Conservation (phyloP, 2,329 filamentous ascomycete species). For the Aspergillus melleus region DNA sequence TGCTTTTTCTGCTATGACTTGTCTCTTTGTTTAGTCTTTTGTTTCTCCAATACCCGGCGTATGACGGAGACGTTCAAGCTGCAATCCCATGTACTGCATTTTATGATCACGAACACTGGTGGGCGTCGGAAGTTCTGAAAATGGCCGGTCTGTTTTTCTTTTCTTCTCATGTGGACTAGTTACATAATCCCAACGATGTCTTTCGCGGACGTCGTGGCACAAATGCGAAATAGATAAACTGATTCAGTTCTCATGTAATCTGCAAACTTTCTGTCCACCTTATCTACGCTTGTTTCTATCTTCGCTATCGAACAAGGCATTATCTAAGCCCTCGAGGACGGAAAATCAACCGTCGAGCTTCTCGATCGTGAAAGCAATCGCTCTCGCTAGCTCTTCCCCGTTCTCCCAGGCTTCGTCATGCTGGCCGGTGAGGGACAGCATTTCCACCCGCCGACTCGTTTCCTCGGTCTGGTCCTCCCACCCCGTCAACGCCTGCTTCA, state of each 20-base stretch:
- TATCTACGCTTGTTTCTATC: not conserved
- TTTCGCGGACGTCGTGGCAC: conserved; percentile 9
- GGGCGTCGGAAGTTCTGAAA: conserved; percentile 27
- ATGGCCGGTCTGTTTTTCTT: conserved; percentile 25
- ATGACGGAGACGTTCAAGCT: conserved; percentile 23
- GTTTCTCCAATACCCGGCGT: conserved; percentile 25
- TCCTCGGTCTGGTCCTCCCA: conserved; percentile 36
- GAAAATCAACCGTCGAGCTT: conserved; percentile 26
- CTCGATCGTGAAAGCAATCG: conserved; percentile 33
- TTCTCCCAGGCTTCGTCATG: conserved; percentile 46
- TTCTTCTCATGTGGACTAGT: conserved; percentile 26
- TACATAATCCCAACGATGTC: conserved; percentile 11
- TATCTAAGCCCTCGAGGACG: not conserved
- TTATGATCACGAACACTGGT: conserved; percentile 25
- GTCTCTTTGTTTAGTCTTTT: not conserved
- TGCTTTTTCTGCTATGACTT: conserved; percentile 4
- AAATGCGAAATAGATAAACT: conserved; percentile 10
- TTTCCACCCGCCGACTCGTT: conserved; percentile 40
- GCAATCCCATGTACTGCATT: conserved; percentile 30
- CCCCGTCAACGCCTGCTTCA: conserved; percentile 54
- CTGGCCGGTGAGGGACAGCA: conserved; percentile 37
- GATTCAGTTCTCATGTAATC: not conserved
- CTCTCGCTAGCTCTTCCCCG: conserved; percentile 41
- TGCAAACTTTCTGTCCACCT: not conserved
- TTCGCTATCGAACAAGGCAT: not conserved